Percentiles rank a stretch among this genome's conserved stretches.
Evolutionary conservation across 2,329 filamentous ascomycete genomes (phyloP).

Genomic region (Colletotrichum filicis): DNA sequence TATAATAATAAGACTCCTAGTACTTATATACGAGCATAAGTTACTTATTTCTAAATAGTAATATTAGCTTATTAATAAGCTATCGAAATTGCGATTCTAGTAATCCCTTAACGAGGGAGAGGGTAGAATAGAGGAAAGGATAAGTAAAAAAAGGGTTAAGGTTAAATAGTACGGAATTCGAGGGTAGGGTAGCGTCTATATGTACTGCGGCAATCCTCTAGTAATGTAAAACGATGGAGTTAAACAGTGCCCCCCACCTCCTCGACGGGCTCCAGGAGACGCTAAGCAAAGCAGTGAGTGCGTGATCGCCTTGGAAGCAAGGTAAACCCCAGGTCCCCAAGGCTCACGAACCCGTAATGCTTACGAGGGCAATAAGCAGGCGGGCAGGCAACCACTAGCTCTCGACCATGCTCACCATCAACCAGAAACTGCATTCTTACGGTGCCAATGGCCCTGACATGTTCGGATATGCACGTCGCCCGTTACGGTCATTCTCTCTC

Average conservation of each 20-base stretch:
- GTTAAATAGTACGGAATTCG: too few species aligned
- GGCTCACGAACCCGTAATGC: not conserved
- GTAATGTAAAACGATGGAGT: too few species aligned
- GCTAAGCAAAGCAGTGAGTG: slow-evolving; percentile 15
- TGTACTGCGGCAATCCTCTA: too few species aligned
- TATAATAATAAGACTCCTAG: too few species aligned
- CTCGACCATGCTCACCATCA: not conserved
- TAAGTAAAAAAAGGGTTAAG: too few species aligned
- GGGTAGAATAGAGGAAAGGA: too few species aligned
- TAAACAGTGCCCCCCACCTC: not conserved
- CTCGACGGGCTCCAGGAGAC: not conserved
- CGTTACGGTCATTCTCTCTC: not conserved
- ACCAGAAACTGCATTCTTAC: slow-evolving; percentile 15
- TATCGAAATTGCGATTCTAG: too few species aligned
- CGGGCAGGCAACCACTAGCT: slow-evolving; percentile 9
- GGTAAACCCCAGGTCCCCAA: not conserved
- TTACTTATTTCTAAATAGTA: too few species aligned
- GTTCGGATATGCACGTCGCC: slow-evolving; percentile 27
- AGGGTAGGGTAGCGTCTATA: too few species aligned
- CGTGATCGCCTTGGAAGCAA: slow-evolving; percentile 23
- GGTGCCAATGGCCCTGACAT: slow-evolving; percentile 25
- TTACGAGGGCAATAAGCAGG: not conserved
- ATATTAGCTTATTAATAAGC: too few species aligned
- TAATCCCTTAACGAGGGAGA: too few species aligned
- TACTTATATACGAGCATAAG: too few species aligned